These are phyloP conservation scores for Cutaneotrichosporon spelunceum DNA, from an alignment of 1,284 basidiomycete genomes.

Conservation along the genomic window DNA sequence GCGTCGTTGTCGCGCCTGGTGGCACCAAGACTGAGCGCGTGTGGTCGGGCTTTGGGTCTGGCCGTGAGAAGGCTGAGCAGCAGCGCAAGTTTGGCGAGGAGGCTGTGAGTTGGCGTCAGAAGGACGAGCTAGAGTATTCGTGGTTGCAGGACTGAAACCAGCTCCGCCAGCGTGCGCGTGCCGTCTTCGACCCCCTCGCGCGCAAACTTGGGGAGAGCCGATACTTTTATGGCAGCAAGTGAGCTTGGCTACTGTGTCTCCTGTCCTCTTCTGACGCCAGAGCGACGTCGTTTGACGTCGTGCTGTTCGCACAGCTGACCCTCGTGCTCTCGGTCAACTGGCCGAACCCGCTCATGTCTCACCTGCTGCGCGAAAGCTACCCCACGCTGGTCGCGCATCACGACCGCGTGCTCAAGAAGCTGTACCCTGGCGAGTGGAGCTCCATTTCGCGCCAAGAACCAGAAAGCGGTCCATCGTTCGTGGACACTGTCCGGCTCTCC, in stretches of 20 bases:
- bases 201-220: conserved; percentile 28
- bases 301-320: conserved; percentile 48
- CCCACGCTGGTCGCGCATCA: conserved; percentile 40
- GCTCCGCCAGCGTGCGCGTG: conserved; percentile 21
- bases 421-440: conserved; percentile 29
- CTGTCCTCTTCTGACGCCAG: conserved; percentile 25
- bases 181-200: conserved; percentile 36
- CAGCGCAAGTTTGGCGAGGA: conserved; percentile 41
- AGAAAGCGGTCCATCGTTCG: neutral
- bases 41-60: conserved; percentile 41
- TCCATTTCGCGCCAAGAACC: conserved; percentile 12
- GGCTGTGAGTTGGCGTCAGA: conserved; percentile 27
- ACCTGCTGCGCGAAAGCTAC: conserved; percentile 39
- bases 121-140: no score
- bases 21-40: conserved; percentile 39
- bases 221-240: conserved; percentile 39
- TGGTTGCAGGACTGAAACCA: neutral
- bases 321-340: conserved; percentile 44
- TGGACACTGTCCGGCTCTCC: neutral
- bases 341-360: conserved; percentile 45
- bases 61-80: conserved; percentile 34
- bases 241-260: conserved; percentile 2
- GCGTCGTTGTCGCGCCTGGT: conserved; percentile 37
- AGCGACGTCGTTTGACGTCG: conserved; percentile 45
- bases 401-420: conserved; percentile 27